Evolutionary conservation across 208 protist genomes (phyloP), one percentile per base, ranked within the genome.

Genomic region (Trypanosoma avium): DNA sequence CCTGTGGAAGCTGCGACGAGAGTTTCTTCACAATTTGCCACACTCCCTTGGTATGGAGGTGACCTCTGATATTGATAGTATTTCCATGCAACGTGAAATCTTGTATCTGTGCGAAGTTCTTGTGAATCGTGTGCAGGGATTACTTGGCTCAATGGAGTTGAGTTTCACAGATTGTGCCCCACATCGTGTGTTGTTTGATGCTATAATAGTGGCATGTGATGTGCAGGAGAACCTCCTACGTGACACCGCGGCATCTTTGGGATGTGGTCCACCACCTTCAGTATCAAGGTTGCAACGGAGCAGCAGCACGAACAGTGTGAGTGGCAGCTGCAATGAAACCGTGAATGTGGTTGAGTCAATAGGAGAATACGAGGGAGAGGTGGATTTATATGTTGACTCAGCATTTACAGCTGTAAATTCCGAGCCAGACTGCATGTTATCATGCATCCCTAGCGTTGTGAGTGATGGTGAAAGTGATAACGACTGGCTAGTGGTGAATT

Each of bases 101-200:
- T 32, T 70, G 29, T 13, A 55, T 22, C 29, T 70, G 24, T 70
- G 64, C 33, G 56, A 57, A 15, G 24, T 22, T 35, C 26, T 70
- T 24, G 64, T 62, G 10, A 30, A 27, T 7, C 47, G 53, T 33
- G 55, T 40, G 8, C 29, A 36, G 38, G 53, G 64, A 10, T 33
- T 70, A n/a, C 52, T 46, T 47, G 64, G 64, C n/a, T 46, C 64
- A 17, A 36, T 70, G 21, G 64, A 61, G 36, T 38, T 70, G 35
- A 49, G 55, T 38, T 70, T 53, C 19, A 70, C 64, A 3, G 64
- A 70, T 17, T 70, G 53, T 38, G 53, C 55, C n/a, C 64, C 64
- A 29, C 46, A 62, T 27, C 53, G 64, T n/a, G 21, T 59, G 32
- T 7, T 70, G 30, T 62, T 70, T 43, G 64, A 70, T 47, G 64